Conservation (phyloP, 2,329 filamentous ascomycete species). For the Beauveria medogensis region DNA sequence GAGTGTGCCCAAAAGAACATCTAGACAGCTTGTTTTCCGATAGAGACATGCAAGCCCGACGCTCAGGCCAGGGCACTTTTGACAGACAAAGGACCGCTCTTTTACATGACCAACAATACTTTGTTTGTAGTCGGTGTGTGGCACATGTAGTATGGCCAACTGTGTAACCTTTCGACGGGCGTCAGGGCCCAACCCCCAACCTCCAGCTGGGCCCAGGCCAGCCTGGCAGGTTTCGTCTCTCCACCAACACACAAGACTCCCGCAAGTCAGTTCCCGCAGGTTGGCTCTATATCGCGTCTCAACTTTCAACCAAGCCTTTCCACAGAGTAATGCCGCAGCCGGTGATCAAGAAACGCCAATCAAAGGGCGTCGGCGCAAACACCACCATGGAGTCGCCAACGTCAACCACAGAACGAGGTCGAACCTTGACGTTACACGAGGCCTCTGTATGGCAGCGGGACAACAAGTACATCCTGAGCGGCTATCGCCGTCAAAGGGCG, state of each 20-base stretch:
- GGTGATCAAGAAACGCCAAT: not conserved
- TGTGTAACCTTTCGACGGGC: too few species aligned
- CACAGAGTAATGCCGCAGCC: not conserved
- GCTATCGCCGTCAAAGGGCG: not conserved
- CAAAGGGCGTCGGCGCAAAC: not conserved
- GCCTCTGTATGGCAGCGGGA: slow-evolving; percentile 12
- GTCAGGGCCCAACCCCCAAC: not conserved
- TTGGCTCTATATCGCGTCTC: not conserved
- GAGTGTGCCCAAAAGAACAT: too few species aligned
- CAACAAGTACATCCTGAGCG: slow-evolving; percentile 10
- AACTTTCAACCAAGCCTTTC: not conserved
- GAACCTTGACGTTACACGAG: slow-evolving; percentile 9
- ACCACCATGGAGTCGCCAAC: not conserved
- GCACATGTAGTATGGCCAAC: too few species aligned
- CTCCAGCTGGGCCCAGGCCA: not conserved
- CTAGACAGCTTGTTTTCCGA: too few species aligned
- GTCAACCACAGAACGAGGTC: not conserved
- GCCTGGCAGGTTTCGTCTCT: not conserved
- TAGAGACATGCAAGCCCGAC: too few species aligned
- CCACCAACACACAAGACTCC: not conserved
- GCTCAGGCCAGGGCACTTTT: too few species aligned
- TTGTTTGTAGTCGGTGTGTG: too few species aligned
- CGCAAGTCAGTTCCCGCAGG: not conserved
- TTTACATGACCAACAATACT: too few species aligned
- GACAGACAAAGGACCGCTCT: too few species aligned